A percentile compares a stretch with the other conserved stretches of the same genome.
These are phyloP conservation scores for Exophiala lecanii-corni DNA, from an alignment of 2,329 filamentous ascomycete species.

Conservation along the genomic window DNA sequence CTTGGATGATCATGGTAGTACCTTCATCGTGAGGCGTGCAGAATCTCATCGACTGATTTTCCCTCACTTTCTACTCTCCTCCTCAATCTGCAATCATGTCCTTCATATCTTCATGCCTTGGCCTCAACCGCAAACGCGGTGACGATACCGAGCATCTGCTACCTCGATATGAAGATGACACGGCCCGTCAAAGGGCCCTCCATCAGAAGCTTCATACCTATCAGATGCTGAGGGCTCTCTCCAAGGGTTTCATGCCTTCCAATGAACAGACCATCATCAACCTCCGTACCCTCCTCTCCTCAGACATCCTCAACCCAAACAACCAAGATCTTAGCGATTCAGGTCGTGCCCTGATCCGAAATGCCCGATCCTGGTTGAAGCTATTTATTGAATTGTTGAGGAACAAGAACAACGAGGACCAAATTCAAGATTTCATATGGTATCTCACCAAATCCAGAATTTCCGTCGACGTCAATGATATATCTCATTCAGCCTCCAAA, in stretches of 20 bases:
- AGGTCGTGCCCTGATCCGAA: conserved; percentile 67
- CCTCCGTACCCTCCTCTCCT: conserved; percentile 70
- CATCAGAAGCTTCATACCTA: conserved; percentile 85
- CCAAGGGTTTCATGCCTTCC: conserved; percentile 84
- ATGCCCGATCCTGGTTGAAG: conserved; percentile 67
- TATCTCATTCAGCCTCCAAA: conserved; percentile 56
- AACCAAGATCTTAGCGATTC: conserved; percentile 71
- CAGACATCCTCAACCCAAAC: conserved; percentile 72
- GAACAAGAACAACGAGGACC: conserved; percentile 77
- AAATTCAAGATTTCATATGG: conserved; percentile 91
- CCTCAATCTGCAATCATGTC: too few species aligned
- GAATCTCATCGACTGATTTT: too few species aligned
- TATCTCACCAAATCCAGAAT: conserved; percentile 70
- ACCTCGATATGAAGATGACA: conserved; percentile 78
- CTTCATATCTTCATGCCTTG: conserved; percentile 63
- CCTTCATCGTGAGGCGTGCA: too few species aligned
- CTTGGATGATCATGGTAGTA: too few species aligned
- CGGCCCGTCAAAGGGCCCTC: conserved; percentile 67
- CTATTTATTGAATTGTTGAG: conserved; percentile 76
- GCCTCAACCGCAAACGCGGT: conserved; percentile 47
- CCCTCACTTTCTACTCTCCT: too few species aligned
- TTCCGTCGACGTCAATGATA: conserved; percentile 60
- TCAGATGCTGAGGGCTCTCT: conserved; percentile 79
- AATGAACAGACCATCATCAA: conserved; percentile 79
- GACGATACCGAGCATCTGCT: conserved; percentile 73